Evolutionary conservation across 176 grass and related monocot species (phyloP).

Genomic region (Rhynchospora breviuscula): DNA sequence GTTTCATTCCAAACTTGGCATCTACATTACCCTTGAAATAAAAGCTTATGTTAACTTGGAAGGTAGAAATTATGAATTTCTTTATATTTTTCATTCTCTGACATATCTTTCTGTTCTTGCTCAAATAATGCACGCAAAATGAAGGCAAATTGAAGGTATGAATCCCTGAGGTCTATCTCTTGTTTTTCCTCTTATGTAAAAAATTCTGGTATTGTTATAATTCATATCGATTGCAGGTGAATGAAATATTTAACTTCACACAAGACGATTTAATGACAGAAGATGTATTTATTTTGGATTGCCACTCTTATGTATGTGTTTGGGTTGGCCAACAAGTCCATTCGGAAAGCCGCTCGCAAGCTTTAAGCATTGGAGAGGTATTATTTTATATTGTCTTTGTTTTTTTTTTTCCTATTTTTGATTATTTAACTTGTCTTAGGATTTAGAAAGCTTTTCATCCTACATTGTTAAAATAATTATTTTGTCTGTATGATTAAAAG

Average conservation of each 20-base stretch:
- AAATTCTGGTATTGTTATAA: conserved; percentile 22
- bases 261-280: conserved; percentile 99
- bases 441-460: not conserved
- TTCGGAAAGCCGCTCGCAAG: conserved; percentile 57
- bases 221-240: conserved; percentile 59
- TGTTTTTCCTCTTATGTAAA: not conserved
- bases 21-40: not conserved
- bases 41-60: conserved; percentile 4
- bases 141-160: conserved; percentile 88
- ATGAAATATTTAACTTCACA: conserved; percentile 89
- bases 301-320: conserved; percentile 66
- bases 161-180: conserved; percentile 18
- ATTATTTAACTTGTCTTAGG: not conserved
- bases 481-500: not conserved
- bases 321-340: conserved; percentile 89
- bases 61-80: conserved; percentile 12
- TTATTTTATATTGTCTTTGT: not conserved
- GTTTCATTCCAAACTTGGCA: not conserved
- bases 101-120: conserved; percentile 24
- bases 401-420: not conserved
- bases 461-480: not conserved
- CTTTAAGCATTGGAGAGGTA: conserved; percentile 94
- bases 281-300: conserved; percentile 90
- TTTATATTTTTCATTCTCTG: conserved; percentile 22
- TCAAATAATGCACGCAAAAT: conserved; percentile 24